Conservation (phyloP, 768 basidiomycete genomes). For the Lactifluus echinatus region DNA sequence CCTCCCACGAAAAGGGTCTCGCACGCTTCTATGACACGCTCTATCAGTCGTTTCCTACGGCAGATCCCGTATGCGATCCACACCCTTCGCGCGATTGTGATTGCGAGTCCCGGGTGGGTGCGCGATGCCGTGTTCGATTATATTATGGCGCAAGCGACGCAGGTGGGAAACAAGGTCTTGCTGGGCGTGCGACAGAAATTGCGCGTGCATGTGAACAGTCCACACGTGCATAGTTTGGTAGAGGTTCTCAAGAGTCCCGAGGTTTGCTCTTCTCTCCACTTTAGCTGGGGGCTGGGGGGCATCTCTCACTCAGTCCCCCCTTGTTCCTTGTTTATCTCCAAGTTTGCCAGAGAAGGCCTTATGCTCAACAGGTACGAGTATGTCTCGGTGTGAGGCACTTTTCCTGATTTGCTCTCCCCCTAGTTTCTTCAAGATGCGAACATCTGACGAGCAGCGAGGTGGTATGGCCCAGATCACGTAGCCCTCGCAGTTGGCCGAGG, state of each 20-base stretch:
- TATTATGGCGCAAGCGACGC: conserved; percentile 72
- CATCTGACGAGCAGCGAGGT: conserved; percentile 87
- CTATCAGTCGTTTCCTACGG: conserved; percentile 77
- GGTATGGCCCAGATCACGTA: conserved; percentile 98
- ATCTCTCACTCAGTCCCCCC: neutral
- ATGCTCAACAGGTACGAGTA: conserved; percentile 70
- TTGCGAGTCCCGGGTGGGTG: conserved; percentile 96
- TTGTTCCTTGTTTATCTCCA: conserved; percentile 51
- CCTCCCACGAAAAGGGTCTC: conserved; percentile 90
- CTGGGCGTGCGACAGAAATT: conserved; percentile 78
- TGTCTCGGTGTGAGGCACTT: no score
- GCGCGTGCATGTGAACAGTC: conserved; percentile 84
- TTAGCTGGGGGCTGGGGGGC: neutral
- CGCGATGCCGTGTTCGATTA: conserved; percentile 81
- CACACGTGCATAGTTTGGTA: conserved; percentile 92
- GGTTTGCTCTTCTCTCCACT: conserved; percentile 34
- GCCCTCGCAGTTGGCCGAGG: conserved; percentile 84
- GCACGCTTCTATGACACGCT: conserved; percentile 74
- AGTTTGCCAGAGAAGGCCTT: conserved; percentile 90
- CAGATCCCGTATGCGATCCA: conserved; percentile 79
- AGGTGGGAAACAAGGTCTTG: conserved; percentile 76
- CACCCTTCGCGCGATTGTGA: conserved; percentile 79
- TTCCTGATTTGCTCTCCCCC: neutral
- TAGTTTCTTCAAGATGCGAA: conserved; percentile 98
- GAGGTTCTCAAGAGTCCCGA: conserved; percentile 94